Base-by-base conservation (phyloP, 2,329 filamentous ascomycete species). In the Fusarium fujikuroi region DNA sequence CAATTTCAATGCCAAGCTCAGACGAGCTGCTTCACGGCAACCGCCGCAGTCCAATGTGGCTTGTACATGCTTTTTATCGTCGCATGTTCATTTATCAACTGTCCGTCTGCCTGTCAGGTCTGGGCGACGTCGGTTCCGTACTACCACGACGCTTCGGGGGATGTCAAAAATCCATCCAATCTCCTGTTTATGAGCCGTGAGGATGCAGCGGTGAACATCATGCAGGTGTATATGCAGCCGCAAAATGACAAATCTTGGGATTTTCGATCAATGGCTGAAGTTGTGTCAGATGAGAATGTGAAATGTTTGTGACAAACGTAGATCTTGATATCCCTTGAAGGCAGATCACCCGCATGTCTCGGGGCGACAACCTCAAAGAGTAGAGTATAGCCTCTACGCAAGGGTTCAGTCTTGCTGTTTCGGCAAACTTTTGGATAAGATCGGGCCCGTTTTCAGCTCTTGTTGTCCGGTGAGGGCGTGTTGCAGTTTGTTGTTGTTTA, bases 341-440 rank as follows among this genome's bases (percentile, higher is more conserved):
- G 67, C 49, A 61, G 72, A 72, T 52, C 72, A 66, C 39, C 60
- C 52, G 53, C 39, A 56, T 70, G 67, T 70, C 67, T 70, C 66
- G 60, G 67, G 47, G 66, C 28, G 43, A 66, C 46, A 40, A 9
- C 56, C 54, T 53, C 44, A 58, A 66, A 40, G 44, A 62, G 62
- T 44, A 54, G n/a, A 14, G 32, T 32, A 28, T 39, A 32, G 21
- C 42, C 32, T 60, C 43, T 32, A 57, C 49, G 37, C 39, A 69
- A 64, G 60, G 37, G 46, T 28, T 70, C 25, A 25, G 15, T 54
- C 19, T 39, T 54, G 23, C 50, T 54, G 23, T 42, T 28, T 42
- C 52, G 36, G 43, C 42, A 54, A 47, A 21, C 34, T 44, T 52
- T 37, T 30, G 18, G 18, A 50, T 25, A 18, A 37, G 32, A 49